Conservation (phyloP, 208 protist species). For the Acanthamoeba lenticulata region DNA sequence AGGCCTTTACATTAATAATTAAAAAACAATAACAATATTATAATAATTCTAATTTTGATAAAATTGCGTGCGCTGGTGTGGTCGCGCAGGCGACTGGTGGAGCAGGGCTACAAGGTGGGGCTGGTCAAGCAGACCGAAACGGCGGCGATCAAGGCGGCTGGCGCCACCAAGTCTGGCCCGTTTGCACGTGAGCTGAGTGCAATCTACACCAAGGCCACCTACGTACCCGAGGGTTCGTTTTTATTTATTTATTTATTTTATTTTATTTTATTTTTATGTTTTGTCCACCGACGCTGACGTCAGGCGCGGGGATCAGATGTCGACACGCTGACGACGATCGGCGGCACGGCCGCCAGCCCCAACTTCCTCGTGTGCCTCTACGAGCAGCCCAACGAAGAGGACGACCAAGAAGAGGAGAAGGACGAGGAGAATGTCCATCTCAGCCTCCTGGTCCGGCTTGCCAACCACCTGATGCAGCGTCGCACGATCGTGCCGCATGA, state of each 20-base stretch:
- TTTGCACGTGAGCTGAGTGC: constrained; percentile 75
- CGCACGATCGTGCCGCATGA: neutral
- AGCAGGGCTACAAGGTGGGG: constrained; percentile 84
- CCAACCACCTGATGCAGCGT: neutral
- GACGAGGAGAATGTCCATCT: constrained; percentile 15
- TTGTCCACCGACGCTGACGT: neutral
- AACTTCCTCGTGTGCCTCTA: constrained; percentile 65
- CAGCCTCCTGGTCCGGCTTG: constrained; percentile 11
- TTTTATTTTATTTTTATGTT: constrained; percentile 26
- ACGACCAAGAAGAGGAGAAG: no score
- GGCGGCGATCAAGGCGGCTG: constrained; percentile 73
- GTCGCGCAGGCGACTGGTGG: constrained; percentile 68
- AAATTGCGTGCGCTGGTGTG: neutral
- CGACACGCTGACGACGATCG: neutral
- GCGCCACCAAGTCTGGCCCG: constrained; percentile 48
- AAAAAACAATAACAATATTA: no score
- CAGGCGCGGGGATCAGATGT: neutral
- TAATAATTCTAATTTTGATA: neutral
- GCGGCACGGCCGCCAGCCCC: neutral
- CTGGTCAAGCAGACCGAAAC: constrained; percentile 82
- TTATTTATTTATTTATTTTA: neutral
- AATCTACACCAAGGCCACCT: constrained; percentile 80
- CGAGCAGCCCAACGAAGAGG: neutral
- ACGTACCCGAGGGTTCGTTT: constrained; percentile 69
- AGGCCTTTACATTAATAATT: no score